Base-by-base conservation (phyloP, 2,329 filamentous ascomycete genomes). In the Sporothrix curviconia region DNA sequence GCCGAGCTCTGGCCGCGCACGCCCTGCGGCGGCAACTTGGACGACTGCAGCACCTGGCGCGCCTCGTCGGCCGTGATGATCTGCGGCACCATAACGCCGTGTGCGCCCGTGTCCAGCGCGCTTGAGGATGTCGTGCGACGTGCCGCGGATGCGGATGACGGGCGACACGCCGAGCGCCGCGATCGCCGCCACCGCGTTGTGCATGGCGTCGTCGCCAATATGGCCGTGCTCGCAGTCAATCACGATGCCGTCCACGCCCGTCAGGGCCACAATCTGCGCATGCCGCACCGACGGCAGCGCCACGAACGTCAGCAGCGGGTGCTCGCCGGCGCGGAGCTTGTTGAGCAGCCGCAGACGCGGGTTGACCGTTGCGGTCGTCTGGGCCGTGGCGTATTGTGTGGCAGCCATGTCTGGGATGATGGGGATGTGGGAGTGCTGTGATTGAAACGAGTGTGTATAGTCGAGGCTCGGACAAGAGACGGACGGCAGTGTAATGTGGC, bases 181-280 rank as follows among this genome's bases (percentile, higher is more conserved):
- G 63, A 80, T 78, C 6, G 77, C 79, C 7, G 76, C 76, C 1
- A 81, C 78, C 7, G 76, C 74, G 64, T 80, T 78, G 64, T 81
- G 74, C 78, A 80, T 80, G 9, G 74, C 71, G 15, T 71, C 71
- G 62, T 80, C 78, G 37, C 76, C 76, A 58, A 80, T 70, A 61
- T 76, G 78, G 8, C 78, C 78, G 63, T 81, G 78, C 63, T 79
- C 79, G 57, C 77, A 78, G 61, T 79, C 79, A 52, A 81, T 69
- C 50, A 78, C 74, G 46, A 80, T 72, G 54, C 74, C 76, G 56
- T 79, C 76, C 9, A 79, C 64, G 7, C 76, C 76, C 2, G 77
- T 78, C 44, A 74, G 65, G 8, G 77, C 71, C 9, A 80, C 72
- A 14, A 79, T 73, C 58, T 80, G 77, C 34, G 77, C 77, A 59